Percentiles rank a stretch among this genome's conserved stretches.
Evolutionary conservation across 2,329 filamentous ascomycete genomes (phyloP).

Genomic region (Diaporthe amygdali): DNA sequence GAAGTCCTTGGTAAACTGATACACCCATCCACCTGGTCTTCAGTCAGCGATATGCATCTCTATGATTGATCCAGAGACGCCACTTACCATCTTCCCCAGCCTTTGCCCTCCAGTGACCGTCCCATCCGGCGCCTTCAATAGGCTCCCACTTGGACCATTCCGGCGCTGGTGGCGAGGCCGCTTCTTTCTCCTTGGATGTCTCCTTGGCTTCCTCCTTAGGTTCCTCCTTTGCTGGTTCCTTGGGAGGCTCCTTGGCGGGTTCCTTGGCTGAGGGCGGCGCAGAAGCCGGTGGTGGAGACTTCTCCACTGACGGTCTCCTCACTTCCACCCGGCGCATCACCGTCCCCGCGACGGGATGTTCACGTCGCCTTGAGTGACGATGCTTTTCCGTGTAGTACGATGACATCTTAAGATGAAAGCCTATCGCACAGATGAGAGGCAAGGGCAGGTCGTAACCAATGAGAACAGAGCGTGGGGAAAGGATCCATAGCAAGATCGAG

Average conservation of each 20-base stretch:
- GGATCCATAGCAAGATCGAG: not conserved
- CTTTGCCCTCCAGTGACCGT: conserved; percentile 23
- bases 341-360: not conserved
- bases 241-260: not conserved
- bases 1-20: conserved; percentile 22
- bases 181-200: not conserved
- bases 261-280: not conserved
- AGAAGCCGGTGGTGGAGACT: not conserved
- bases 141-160: conserved; percentile 22
- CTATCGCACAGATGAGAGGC: not conserved
- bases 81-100: not conserved
- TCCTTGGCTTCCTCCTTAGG: not conserved
- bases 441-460: not conserved
- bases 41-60: not conserved
- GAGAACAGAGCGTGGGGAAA: not conserved
- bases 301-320: not conserved
- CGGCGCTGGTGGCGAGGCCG: not conserved
- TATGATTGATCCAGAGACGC: not conserved
- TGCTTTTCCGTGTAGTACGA: conserved; percentile 19
- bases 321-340: not conserved
- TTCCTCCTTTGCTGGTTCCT: conserved; percentile 1
- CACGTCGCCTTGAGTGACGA: not conserved
- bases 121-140: conserved; percentile 6
- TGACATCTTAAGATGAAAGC: not conserved
- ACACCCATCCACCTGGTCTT: conserved; percentile 19